Evolutionary conservation across 352 stramenopile species (phyloP).

Genomic region (Globisporangium canariense): DNA sequence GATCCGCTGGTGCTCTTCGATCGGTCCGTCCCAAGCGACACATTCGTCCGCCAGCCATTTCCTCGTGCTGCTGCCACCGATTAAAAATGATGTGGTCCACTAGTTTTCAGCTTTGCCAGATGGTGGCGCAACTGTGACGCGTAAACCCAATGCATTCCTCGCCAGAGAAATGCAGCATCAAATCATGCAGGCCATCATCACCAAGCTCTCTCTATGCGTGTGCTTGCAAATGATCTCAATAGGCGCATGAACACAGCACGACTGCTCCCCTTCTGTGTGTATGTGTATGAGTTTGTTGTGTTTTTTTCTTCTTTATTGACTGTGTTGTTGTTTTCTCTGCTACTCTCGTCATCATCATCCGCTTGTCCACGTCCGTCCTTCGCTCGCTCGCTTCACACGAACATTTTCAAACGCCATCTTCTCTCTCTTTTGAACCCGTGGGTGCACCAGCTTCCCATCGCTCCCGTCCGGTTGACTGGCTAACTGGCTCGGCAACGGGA

Average conservation of each 20-base stretch:
- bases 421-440: neutral
- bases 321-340: neutral
- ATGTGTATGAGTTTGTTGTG: slow-evolving; percentile 3
- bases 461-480: neutral
- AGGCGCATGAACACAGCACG: neutral
- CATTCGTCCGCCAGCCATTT: slow-evolving; percentile 12
- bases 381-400: neutral
- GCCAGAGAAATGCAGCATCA: slow-evolving; percentile 8
- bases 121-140: neutral
- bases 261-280: neutral
- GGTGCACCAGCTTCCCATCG: neutral
- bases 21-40: slow-evolving; percentile 8
- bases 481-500: neutral
- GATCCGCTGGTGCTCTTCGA: neutral
- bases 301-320: slow-evolving; percentile 1
- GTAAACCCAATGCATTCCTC: neutral
- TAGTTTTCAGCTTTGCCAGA: neutral
- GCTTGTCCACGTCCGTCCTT: slow-evolving; percentile 1
- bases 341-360: slow-evolving; percentile 4
- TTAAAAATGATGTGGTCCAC: neutral
- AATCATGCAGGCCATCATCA: neutral
- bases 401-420: neutral
- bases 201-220: neutral
- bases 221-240: neutral
- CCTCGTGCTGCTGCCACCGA: neutral